phyloP scores from a whole-genome alignment of 192 early-diverging fungal species.

The Backusella circina region DNA sequence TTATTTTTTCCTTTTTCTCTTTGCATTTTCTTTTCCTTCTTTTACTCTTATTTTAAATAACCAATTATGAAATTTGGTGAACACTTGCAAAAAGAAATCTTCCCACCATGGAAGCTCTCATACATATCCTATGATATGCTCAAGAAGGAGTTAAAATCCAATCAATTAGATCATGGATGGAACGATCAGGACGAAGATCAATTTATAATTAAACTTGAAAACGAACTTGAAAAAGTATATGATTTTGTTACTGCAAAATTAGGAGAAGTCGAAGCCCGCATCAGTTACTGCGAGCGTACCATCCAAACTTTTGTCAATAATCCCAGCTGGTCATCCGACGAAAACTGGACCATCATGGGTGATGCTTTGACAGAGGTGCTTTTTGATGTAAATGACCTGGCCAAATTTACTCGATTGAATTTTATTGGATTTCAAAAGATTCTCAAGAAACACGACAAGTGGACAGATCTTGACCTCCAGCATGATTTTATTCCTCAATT shows the following conservation, averaged over 20 bases:
- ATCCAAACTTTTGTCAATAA: slow-evolving; percentile 46
- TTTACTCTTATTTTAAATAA: neutral
- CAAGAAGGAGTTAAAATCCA: slow-evolving; percentile 77
- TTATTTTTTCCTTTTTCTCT: neutral
- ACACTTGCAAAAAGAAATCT: slow-evolving; percentile 64
- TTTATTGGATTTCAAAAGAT: slow-evolving; percentile 90
- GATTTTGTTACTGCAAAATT: slow-evolving; percentile 73
- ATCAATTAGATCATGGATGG: slow-evolving; percentile 54
- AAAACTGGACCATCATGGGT: slow-evolving; percentile 51
- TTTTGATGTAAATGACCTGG: slow-evolving; percentile 74
- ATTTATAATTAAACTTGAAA: slow-evolving; percentile 78
- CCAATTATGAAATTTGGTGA: slow-evolving; percentile 83
- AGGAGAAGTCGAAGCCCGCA: slow-evolving; percentile 70
- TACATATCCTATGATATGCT: slow-evolving; percentile 81
- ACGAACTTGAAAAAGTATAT: slow-evolving; percentile 86
- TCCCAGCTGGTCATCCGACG: slow-evolving; percentile 48
- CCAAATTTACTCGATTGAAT: slow-evolving; percentile 79
- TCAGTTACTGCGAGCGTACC: slow-evolving; percentile 63
- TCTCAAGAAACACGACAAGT: slow-evolving; percentile 98
- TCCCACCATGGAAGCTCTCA: slow-evolving; percentile 76
- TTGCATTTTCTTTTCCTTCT: neutral
- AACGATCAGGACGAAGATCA: slow-evolving; percentile 67
- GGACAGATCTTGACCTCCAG: slow-evolving; percentile 71
- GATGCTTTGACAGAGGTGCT: slow-evolving; percentile 65
- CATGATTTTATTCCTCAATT: slow-evolving; percentile 74